phyloP scores from a whole-genome alignment of 441 rosid species.

The Iberis amara region DNA sequence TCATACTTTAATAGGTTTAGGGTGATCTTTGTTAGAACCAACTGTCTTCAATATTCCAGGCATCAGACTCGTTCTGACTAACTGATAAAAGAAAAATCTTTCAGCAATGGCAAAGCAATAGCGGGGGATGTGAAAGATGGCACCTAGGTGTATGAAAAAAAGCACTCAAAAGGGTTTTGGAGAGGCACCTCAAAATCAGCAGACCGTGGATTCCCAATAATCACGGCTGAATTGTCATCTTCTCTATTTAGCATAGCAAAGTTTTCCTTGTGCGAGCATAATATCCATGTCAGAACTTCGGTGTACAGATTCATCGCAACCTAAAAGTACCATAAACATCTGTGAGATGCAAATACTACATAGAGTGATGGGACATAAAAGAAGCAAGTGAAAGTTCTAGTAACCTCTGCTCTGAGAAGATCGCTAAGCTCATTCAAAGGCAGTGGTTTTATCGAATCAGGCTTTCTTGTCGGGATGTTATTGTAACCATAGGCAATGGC shows the following conservation, averaged over 20 bases:
- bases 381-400: conserved; percentile 12
- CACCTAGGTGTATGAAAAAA: not conserved
- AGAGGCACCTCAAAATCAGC: conserved; percentile 87
- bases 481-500: conserved; percentile 94
- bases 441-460: conserved; percentile 63
- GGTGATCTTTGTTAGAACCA: conserved; percentile 87
- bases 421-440: conserved; percentile 75
- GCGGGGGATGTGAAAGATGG: not conserved
- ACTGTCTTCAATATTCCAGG: conserved; percentile 81
- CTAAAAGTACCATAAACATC: conserved; percentile 34
- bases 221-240: conserved; percentile 60
- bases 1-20: conserved; percentile 87
- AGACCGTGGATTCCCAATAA: conserved; percentile 76
- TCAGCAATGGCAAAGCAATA: conserved; percentile 4
- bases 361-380: conserved; percentile 3
- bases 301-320: conserved; percentile 73
- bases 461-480: conserved; percentile 64
- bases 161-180: not conserved
- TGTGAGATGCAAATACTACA: conserved; percentile 6
- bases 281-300: conserved; percentile 76
- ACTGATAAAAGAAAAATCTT: conserved; percentile 1
- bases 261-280: conserved; percentile 68
- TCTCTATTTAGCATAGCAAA: conserved; percentile 59
- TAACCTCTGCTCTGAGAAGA: conserved; percentile 78
- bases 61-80: conserved; percentile 44